Evolutionary conservation across 768 basidiomycete genomes (phyloP).

Genomic region (Piloderma croceum): DNA sequence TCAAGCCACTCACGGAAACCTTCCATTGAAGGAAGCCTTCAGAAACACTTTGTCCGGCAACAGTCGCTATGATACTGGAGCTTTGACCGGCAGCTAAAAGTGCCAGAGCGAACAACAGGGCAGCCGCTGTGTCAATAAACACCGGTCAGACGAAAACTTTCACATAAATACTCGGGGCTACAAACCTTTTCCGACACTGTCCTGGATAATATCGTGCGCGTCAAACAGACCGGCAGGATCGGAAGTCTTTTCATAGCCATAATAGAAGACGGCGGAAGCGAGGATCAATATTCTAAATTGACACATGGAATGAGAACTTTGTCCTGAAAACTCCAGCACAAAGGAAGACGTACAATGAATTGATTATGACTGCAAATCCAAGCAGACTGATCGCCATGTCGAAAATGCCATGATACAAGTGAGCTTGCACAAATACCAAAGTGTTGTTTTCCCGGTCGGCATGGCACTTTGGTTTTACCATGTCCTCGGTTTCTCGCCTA

Average conservation of each 20-base stretch:
- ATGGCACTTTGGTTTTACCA: slow-evolving; percentile 35
- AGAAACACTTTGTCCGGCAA: slow-evolving; percentile 85
- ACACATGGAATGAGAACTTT: neutral
- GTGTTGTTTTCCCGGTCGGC: slow-evolving; percentile 53
- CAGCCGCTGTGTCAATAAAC: slow-evolving; percentile 67
- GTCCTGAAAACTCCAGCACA: slow-evolving; percentile 5
- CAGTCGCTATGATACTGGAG: slow-evolving; percentile 83
- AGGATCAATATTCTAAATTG: slow-evolving; percentile 67
- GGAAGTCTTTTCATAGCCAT: slow-evolving; percentile 33
- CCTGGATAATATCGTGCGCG: slow-evolving; percentile 69
- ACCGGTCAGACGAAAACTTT: too few species aligned
- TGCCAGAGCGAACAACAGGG: slow-evolving; percentile 83
- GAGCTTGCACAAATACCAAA: slow-evolving; percentile 50
- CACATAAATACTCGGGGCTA: too few species aligned
- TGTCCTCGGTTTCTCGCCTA: neutral
- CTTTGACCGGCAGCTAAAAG: slow-evolving; percentile 85
- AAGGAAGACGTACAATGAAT: slow-evolving; percentile 57
- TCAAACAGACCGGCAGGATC: slow-evolving; percentile 75
- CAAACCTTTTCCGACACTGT: slow-evolving; percentile 62
- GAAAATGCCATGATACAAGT: slow-evolving; percentile 59
- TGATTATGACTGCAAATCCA: slow-evolving; percentile 84
- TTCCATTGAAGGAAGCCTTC: slow-evolving; percentile 90
- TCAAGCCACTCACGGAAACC: slow-evolving; percentile 51
- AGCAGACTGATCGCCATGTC: slow-evolving; percentile 68
- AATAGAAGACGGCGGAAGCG: slow-evolving; percentile 78